phyloP scores from a whole-genome alignment of 371 early-diverging fungal species.

The Saksenaea vasiformis region DNA sequence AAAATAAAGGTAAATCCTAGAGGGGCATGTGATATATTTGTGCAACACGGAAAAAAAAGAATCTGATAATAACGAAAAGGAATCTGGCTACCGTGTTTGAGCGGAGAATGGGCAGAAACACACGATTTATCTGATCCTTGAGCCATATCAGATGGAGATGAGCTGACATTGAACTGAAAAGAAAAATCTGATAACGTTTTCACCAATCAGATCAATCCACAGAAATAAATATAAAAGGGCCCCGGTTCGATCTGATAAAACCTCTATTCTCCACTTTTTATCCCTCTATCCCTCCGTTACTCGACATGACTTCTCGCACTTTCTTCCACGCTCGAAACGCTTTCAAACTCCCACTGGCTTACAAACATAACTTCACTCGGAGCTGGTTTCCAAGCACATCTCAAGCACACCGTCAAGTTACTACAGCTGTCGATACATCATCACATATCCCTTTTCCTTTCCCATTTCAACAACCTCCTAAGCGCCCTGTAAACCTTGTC shows the following conservation, averaged over 20 bases:
- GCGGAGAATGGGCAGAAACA: not conserved
- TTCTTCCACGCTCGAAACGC: not conserved
- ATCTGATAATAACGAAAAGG: not conserved
- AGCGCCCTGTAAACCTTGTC: constrained; percentile 42
- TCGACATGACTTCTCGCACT: not conserved
- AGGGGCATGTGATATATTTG: not conserved
- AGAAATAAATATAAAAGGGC: constrained; percentile 1
- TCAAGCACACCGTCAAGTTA: not conserved
- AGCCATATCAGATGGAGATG: not conserved
- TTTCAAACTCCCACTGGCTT: not conserved
- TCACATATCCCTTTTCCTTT: not conserved
- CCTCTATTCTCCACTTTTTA: not conserved
- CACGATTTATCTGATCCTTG: not conserved
- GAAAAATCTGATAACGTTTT: not conserved
- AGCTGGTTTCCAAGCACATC: not conserved
- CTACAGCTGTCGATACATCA: not conserved
- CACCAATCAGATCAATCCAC: not conserved
- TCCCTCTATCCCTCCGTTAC: not conserved
- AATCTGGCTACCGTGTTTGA: not conserved
- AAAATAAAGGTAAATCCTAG: not conserved
- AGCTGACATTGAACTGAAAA: not conserved
- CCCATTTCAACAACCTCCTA: not conserved
- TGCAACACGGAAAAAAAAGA: not conserved
- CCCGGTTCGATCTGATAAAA: not conserved
- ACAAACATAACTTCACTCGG: not conserved